Evolutionary conservation across 177 flowering plant species (phyloP).

Genomic region (Vitis hybrid): DNA sequence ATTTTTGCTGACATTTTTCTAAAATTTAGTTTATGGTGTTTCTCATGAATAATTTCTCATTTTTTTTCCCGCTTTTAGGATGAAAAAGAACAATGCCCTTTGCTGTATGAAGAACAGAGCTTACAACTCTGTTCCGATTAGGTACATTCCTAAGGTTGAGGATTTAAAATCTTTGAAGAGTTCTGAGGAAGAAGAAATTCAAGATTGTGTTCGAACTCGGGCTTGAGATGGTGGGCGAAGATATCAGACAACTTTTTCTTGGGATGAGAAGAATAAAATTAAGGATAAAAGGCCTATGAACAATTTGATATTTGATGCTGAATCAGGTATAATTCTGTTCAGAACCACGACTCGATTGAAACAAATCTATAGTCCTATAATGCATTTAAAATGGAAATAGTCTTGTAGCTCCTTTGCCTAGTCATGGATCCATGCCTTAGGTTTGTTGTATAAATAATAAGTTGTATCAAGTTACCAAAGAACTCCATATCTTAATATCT

Average conservation of each 20-base stretch:
- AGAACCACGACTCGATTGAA: background rate
- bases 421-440: too few species aligned
- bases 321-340: conserved; percentile 12
- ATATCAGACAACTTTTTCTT: background rate
- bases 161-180: conserved; percentile 13
- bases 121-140: conserved; percentile 44
- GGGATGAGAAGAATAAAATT: background rate
- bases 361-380: background rate
- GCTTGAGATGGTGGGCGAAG: background rate
- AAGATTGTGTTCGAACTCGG: conserved; percentile 7
- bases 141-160: conserved; percentile 45
- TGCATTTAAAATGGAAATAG: background rate
- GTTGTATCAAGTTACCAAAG: too few species aligned
- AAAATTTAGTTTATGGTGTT: background rate
- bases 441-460: too few species aligned
- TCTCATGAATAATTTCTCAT: background rate
- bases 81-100: conserved; percentile 23
- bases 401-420: too few species aligned
- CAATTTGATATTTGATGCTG: background rate
- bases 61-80: conserved; percentile 22
- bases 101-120: conserved; percentile 28
- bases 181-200: conserved; percentile 6
- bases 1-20: background rate
- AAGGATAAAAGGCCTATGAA: background rate
- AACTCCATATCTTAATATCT: too few species aligned